These are phyloP conservation scores for Coemansia sp. DNA, from an alignment of 192 early-diverging fungal species.

Conservation along the genomic window DNA sequence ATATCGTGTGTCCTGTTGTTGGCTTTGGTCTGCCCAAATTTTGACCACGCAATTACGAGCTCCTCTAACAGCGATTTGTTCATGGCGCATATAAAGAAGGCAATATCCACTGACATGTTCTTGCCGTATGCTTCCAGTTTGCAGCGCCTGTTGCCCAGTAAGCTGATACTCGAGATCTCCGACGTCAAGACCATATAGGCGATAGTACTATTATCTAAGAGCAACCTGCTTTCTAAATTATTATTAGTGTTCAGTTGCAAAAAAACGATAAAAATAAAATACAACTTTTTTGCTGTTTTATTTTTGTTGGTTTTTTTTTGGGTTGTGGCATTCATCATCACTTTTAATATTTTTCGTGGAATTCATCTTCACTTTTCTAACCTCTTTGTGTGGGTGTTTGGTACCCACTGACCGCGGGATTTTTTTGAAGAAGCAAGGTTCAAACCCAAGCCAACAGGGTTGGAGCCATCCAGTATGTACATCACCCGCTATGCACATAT, in stretches of 20 bases:
- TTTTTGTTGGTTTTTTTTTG: too few relatives aligned
- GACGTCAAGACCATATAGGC: neutral
- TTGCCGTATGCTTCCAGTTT: neutral
- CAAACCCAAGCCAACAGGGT: too few relatives aligned
- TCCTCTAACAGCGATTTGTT: neutral
- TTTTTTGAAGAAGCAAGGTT: too few relatives aligned
- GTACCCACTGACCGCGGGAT: too few relatives aligned
- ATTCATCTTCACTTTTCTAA: too few relatives aligned
- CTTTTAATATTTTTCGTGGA: too few relatives aligned
- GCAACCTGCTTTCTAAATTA: neutral
- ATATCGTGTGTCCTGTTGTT: neutral
- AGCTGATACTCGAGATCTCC: neutral
- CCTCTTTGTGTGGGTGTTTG: too few relatives aligned
- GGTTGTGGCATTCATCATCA: too few relatives aligned
- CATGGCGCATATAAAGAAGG: neutral
- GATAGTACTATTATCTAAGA: neutral
- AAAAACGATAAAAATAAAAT: too few relatives aligned
- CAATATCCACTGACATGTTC: neutral
- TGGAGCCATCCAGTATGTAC: too few relatives aligned
- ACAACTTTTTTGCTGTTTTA: too few relatives aligned
- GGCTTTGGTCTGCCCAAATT: constrained; percentile 2
- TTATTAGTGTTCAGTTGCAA: neutral
- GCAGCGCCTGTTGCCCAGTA: neutral
- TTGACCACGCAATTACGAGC: neutral
- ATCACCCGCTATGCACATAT: too few relatives aligned